Base-by-base conservation (phyloP, 257 asterid species). In the Ajuga chamaepitys region DNA sequence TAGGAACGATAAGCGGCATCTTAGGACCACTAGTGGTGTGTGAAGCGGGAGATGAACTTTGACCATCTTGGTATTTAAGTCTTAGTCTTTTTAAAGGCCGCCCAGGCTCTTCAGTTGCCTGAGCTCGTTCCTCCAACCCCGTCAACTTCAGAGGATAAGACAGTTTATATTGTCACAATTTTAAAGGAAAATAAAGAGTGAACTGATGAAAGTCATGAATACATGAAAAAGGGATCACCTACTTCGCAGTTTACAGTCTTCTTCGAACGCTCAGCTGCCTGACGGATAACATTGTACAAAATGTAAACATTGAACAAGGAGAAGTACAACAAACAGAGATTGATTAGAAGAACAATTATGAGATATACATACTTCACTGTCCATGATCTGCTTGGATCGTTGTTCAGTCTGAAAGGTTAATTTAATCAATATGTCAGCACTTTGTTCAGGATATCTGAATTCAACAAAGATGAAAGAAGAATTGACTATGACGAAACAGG, bases 11-110 rank as follows among this genome's bases (percentile, higher is more conserved):
- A 17, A 74, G 75, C 20, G 77, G 80, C 63, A 62, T 50, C 52
- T 28, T 73, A 42, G 71, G 37, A 32, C 41, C 48, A 21, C 50
- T 45, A 66, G 58, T 21, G 38, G 32, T 60, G 24, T 73, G 65
- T n/a, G 70, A 65, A 18, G 58, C 14, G 7, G 37, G 26, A 13
- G 82, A 53, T 17, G 86, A 84, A 63, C 68, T 54, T 71, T 82
- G 84, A 66, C 77, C 88, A 61, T 77, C 85, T 68, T 44, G 78
- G 72, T 71, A 68, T 69, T 70, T 73, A 42, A 10, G 85, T 47
- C 91, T 78, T 72, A 70, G 66, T 77, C 89, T 86, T 83, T 86
- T 90, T 10, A 75, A 81, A 57, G 96, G 88, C 40, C 81, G 83
- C 40, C 40, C 80, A 41, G 78, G 73, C 64, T 81, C 91, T 70